Evolutionary conservation across 306 rosid species (phyloP).

Genomic region (Dalbergia cochinchinensis): DNA sequence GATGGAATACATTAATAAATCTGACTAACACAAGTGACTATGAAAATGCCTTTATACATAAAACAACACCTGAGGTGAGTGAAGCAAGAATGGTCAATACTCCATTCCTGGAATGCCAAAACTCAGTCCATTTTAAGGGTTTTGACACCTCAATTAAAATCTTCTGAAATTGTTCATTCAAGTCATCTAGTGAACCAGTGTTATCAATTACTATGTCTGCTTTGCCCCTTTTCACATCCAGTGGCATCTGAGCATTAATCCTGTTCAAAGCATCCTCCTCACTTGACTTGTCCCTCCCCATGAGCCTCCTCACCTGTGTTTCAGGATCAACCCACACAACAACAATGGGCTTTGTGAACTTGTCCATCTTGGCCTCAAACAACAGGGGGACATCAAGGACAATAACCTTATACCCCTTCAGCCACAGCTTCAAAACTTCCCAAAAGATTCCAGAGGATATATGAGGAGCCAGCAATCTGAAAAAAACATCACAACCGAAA

Average conservation of each 20-base stretch:
- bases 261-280: conserved; percentile 74
- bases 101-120: conserved; percentile 77
- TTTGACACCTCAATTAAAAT: conserved; percentile 64
- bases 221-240: conserved; percentile 68
- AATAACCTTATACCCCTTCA: conserved; percentile 79
- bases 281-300: conserved; percentile 64
- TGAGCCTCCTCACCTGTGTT: conserved; percentile 73
- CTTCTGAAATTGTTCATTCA: conserved; percentile 64
- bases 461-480: conserved; percentile 81
- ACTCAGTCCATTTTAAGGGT: conserved; percentile 82
- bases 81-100: conserved; percentile 56
- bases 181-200: conserved; percentile 75
- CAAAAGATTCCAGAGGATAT: conserved; percentile 84
- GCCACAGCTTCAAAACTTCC: conserved; percentile 79
- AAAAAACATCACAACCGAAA: conserved; percentile 42
- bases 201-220: conserved; percentile 81
- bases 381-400: conserved; percentile 85
- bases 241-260: conserved; percentile 79
- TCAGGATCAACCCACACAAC: conserved; percentile 93
- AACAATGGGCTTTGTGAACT: conserved; percentile 79
- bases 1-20: conserved; percentile 9
- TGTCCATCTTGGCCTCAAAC: conserved; percentile 87
- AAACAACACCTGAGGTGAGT: conserved; percentile 57
- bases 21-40: conserved; percentile 43
- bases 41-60: conserved; percentile 54